Percentiles rank a stretch among this genome's conserved stretches.
Conservation (phyloP, 768 basidiomycete genomes). For the Suillus tomentosus region DNA sequence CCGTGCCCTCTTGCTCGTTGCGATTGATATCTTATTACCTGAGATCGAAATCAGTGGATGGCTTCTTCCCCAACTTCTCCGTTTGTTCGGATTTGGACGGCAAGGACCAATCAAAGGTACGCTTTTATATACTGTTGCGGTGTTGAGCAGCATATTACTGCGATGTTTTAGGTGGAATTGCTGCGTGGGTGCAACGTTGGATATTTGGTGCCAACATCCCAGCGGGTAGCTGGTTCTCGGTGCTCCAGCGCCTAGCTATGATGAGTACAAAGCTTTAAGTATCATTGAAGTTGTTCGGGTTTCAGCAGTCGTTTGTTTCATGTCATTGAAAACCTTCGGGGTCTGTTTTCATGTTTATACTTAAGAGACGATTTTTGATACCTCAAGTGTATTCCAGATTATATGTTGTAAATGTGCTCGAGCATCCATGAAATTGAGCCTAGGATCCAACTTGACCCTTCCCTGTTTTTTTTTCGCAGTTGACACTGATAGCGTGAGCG, state of each 20-base stretch:
- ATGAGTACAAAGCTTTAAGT: background rate
- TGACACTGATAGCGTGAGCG: too few species aligned
- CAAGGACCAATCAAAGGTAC: slow-evolving; percentile 37
- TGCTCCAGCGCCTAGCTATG: slow-evolving; percentile 3
- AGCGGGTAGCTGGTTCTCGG: background rate
- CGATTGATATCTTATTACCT: slow-evolving; percentile 5
- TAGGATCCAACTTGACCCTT: background rate
- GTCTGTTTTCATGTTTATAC: background rate
- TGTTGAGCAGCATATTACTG: background rate
- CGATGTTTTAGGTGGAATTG: background rate
- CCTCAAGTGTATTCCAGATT: background rate
- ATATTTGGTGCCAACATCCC: background rate
- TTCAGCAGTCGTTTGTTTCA: background rate
- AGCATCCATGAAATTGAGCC: background rate
- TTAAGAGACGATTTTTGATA: background rate
- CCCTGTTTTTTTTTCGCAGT: too few species aligned
- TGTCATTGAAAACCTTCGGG: background rate
- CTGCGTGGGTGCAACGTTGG: background rate
- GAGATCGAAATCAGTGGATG: slow-evolving; percentile 9
- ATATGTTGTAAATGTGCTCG: background rate
- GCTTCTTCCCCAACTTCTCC: slow-evolving; percentile 34
- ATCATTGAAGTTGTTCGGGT: background rate
- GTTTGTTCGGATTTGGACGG: slow-evolving; percentile 40
- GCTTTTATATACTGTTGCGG: background rate
- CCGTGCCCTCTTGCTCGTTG: slow-evolving; percentile 24